Conservation (phyloP, 306 rosid species). For the Phaseolus lunatus region DNA sequence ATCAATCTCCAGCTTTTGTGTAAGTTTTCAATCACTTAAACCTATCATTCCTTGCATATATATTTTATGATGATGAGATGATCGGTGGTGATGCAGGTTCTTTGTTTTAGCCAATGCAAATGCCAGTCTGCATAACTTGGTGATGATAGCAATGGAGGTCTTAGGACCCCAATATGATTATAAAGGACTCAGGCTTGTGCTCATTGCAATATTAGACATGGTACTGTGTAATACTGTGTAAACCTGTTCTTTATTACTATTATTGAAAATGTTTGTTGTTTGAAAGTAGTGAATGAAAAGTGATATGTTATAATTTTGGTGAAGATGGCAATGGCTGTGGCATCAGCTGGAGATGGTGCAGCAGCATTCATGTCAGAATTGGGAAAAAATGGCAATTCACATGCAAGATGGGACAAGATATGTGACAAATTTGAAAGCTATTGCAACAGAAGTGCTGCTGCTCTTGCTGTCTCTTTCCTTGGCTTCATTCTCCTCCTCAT, state of each 20-base stretch:
- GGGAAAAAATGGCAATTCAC: constrained; percentile 84
- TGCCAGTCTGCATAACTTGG: constrained; percentile 79
- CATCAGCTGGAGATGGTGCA: constrained; percentile 81
- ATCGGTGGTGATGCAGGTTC: constrained; percentile 58
- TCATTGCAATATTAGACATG: constrained; percentile 83
- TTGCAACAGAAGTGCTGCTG: constrained; percentile 71
- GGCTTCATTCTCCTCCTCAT: constrained; percentile 72
- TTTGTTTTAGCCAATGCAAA: constrained; percentile 81
- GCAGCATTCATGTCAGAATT: constrained; percentile 87
- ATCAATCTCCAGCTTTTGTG: constrained; percentile 89
- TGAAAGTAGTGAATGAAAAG: constrained; percentile 20
- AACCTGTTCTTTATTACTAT: too few relatives aligned
- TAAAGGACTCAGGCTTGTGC: constrained; percentile 68
- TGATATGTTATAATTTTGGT: not conserved
- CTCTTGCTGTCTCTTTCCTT: constrained; percentile 71
- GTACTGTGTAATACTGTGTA: constrained; percentile 53
- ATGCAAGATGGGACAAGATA: constrained; percentile 90
- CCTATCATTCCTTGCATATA: too few relatives aligned
- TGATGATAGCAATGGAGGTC: constrained; percentile 63
- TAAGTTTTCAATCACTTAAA: constrained; percentile 45
- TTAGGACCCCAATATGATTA: constrained; percentile 61
- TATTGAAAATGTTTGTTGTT: not conserved
- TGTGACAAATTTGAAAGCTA: constrained; percentile 75
- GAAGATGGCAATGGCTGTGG: constrained; percentile 66
- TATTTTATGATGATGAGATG: not conserved